These are phyloP conservation scores for Penicillium aurantiogriseum DNA, from an alignment of 2,329 filamentous ascomycete species.

Conservation along the genomic window DNA sequence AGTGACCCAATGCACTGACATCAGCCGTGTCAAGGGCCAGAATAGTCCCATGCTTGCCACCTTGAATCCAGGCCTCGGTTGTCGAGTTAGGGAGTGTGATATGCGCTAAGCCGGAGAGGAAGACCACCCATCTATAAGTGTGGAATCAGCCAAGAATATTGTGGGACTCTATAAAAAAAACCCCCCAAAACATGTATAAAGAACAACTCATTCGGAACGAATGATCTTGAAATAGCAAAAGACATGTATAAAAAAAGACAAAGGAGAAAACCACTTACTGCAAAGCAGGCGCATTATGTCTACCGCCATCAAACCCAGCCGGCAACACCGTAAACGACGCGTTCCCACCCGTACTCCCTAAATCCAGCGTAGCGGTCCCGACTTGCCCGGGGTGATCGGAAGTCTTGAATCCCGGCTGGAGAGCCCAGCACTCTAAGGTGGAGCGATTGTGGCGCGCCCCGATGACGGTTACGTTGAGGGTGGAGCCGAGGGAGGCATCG, in stretches of 20 bases:
- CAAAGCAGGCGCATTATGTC: slow-evolving; percentile 44
- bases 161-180: not conserved
- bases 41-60: slow-evolving; percentile 45
- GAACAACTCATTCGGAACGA: not conserved
- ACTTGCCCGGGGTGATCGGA: slow-evolving; percentile 34
- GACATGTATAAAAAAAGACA: not conserved
- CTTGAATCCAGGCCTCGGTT: slow-evolving; percentile 38
- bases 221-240: not conserved
- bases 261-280: slow-evolving; percentile 36
- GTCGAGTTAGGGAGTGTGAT: slow-evolving; percentile 44
- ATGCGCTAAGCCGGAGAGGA: slow-evolving; percentile 43
- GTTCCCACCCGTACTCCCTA: slow-evolving; percentile 37
- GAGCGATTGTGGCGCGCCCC: slow-evolving; percentile 40
- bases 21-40: slow-evolving; percentile 46
- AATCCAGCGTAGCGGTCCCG: slow-evolving; percentile 30
- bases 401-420: slow-evolving; percentile 37
- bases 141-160: not conserved
- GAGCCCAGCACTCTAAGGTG: slow-evolving; percentile 49
- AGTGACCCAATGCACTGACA: slow-evolving; percentile 43
- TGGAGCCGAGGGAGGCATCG: slow-evolving; percentile 13
- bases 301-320: slow-evolving; percentile 39
- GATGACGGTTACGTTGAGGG: slow-evolving; percentile 47
- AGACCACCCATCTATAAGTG: slow-evolving; percentile 35
- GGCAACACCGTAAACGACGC: slow-evolving; percentile 41
- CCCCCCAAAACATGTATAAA: not conserved